Evolutionary conservation across 495 filamentous ascomycete genomes (phyloP), one percentile per base, ranked within the genome.

Genomic region (Trichoderma reesei): DNA sequence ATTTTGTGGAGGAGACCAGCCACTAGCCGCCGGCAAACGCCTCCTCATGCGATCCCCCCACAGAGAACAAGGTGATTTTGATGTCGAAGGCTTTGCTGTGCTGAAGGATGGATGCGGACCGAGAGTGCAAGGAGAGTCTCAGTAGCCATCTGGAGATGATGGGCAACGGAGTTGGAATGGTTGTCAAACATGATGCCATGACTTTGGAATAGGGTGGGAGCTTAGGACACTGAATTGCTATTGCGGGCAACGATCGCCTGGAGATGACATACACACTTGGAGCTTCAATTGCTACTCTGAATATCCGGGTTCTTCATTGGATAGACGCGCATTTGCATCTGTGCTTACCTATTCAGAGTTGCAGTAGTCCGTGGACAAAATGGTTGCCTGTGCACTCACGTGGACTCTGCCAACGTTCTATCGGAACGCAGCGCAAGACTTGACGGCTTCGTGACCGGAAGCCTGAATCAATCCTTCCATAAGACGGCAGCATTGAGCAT

Each of bases 1-100:
- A 9, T 39, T 56, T 56, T 56, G 51, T 56, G 51, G 51, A 56
- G 51, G 31, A 11, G 51, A n/a, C 51, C 26, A 56, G 51, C 51
- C 51, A 36, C 26, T n/a, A 56, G 16, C 26, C 51, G 13, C 51
- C 26, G 51, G 6, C 18, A 56, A 48, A 18, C 16, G 16, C 16
- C 44, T 18, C 44, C 44, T 16, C 16, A 48, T 18, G 44, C 44
- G 44, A 16, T 18, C 20, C 8, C 44, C 44, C 44, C 44, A 48
- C 44, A 48, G 14, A 48, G 44, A 20, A 26, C 1, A 11, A 39
- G 16, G 18, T 48, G 18, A 6, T 20, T 26, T 26, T 26, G 44
- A 9, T 9, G 20, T 8, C 0, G n/a, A 48, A 48, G 3, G 44
- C 44, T 18, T 20, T 8, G 18, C 20, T 36, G 9, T 14, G 34